These are phyloP conservation scores for Brassica rapa DNA, from an alignment of 345 rosid genomes.

Conservation along the genomic window DNA sequence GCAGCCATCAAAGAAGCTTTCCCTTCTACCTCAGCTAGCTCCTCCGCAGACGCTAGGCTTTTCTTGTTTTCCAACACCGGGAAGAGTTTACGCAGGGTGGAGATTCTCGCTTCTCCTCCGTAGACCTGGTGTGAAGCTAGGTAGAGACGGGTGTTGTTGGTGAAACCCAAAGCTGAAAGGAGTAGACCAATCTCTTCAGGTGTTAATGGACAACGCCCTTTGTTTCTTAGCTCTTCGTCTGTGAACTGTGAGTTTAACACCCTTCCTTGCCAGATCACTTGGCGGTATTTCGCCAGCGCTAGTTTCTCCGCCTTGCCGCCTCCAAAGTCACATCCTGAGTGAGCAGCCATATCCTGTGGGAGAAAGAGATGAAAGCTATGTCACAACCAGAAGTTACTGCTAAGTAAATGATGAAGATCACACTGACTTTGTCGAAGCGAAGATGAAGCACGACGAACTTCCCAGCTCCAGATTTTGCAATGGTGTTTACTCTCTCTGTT, in stretches of 20 bases:
- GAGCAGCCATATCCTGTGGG: constrained; percentile 94
- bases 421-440: constrained; percentile 86
- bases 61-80: constrained; percentile 88
- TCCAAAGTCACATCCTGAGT: constrained; percentile 95
- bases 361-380: background rate
- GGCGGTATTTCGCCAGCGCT: constrained; percentile 87
- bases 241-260: constrained; percentile 85
- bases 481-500: constrained; percentile 40
- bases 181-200: constrained; percentile 94
- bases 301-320: constrained; percentile 94
- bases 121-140: constrained; percentile 98
- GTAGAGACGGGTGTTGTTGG: constrained; percentile 77
- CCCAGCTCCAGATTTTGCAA: constrained; percentile 51
- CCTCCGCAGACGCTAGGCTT: constrained; percentile 72
- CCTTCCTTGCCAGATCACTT: constrained; percentile 92
- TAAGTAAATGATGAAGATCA: constrained; percentile 9
- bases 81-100: constrained; percentile 65
- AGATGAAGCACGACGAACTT: constrained; percentile 89
- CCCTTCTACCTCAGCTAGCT: constrained; percentile 62
- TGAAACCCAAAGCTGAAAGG: constrained; percentile 85
- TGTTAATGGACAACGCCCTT: constrained; percentile 97
- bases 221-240: constrained; percentile 73
- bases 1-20: constrained; percentile 90
- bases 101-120: constrained; percentile 89
- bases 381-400: constrained; percentile 11